Conservation (phyloP, 2,329 filamentous ascomycete genomes). For the Hymenoscyphus repandus region DNA sequence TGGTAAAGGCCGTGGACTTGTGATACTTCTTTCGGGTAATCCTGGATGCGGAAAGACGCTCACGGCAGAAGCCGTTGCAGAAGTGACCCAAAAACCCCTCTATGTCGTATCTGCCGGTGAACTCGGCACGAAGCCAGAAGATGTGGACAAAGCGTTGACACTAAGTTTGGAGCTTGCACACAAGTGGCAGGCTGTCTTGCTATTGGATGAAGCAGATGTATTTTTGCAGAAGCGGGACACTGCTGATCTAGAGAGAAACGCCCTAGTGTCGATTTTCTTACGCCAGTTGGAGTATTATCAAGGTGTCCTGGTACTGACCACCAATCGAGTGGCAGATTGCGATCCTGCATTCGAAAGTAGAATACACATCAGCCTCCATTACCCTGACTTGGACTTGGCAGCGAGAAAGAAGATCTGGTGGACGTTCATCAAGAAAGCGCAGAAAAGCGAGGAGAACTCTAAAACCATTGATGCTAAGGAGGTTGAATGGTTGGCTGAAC, state of each 20-base stretch:
- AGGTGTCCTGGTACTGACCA: conserved; percentile 30
- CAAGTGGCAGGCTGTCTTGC: conserved; percentile 42
- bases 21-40: not conserved
- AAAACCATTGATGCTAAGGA: not conserved
- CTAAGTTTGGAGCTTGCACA: conserved; percentile 39
- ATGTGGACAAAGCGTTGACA: conserved; percentile 38
- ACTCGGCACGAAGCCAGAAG: conserved; percentile 38
- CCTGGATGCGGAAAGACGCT: conserved; percentile 5
- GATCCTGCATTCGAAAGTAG: conserved; percentile 33
- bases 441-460: not conserved
- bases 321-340: conserved; percentile 32
- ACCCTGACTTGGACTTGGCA: not conserved
- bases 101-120: conserved; percentile 38
- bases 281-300: not conserved
- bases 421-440: not conserved
- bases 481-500: not conserved
- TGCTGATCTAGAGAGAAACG: not conserved
- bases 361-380: conserved; percentile 24
- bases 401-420: not conserved
- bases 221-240: not conserved
- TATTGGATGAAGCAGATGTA: conserved; percentile 39
- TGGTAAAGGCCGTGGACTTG: not conserved
- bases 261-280: not conserved
- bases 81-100: conserved; percentile 10
- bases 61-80: conserved; percentile 10